Evolutionary conservation across 2,329 filamentous ascomycete genomes (phyloP), one percentile per base, ranked within the genome.

Genomic region (Nemania diffusa): DNA sequence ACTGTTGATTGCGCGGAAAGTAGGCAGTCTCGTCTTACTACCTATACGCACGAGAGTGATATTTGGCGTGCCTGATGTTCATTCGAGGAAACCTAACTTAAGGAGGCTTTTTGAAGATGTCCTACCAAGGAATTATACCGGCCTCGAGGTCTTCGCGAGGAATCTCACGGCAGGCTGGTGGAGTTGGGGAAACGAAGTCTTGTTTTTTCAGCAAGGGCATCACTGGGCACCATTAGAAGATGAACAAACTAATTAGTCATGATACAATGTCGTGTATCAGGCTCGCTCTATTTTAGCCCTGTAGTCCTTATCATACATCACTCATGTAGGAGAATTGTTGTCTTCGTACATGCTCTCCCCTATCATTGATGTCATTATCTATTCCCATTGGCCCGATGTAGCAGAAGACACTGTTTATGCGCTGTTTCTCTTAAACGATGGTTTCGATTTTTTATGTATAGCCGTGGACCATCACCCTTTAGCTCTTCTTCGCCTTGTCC

Each of bases 1-100:
- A 56, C 78, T 94, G 26, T 79, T 95, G 15, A 80, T 95, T 55
- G 91, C 83, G 76, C 76, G 84, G 73, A 82, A 78, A 52, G 78
- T 71, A 6, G 80, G 81, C 1, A 71, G 76, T 68, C 70, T 52
- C 37, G 73, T 76, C 22, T 78, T 67, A 44, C 55, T 72, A 40
- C 68, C 78, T 1, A 74, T 84, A 2, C 81, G 79, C 65, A 81
- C 79, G 32, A 90, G 85, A 75, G 86, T 92, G 2, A 82, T 95
- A 34, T 77, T 92, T 8, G 88, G 86, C 0, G 91, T 92, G 24
- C 91, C 92, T 1, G 92, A 95, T 75, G 72, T 92, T 3, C 92
- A 96, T 78, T 94, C 92, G 0, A 82, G 92, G 55, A 96, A 96
- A 76, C 92, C 92, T 3, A 92, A 89, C 73, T 75, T 95, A 62